These are phyloP conservation scores for Eleusine indica DNA, from an alignment of 176 grass and related monocot species.

Conservation along the genomic window DNA sequence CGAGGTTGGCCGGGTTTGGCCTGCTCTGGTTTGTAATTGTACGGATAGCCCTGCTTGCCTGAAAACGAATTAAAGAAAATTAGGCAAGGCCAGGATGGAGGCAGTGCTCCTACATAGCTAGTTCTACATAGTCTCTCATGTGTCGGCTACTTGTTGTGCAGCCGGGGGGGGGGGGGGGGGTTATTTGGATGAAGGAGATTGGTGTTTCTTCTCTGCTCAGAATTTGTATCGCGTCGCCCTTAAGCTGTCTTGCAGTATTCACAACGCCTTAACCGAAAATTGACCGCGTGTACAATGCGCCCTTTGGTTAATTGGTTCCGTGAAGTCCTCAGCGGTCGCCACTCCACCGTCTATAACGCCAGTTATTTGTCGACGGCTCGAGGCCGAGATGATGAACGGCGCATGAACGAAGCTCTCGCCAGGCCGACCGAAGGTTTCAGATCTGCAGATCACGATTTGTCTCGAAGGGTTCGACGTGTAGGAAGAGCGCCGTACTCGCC, in stretches of 20 bases:
- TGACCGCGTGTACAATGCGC: too few relatives aligned
- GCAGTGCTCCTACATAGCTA: slow-evolving; percentile 42
- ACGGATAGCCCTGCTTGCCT: slow-evolving; percentile 43
- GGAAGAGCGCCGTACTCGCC: too few relatives aligned
- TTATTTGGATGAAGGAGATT: not conserved
- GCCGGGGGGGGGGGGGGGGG: too few relatives aligned
- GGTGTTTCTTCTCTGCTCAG: not conserved
- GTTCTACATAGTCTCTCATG: too few relatives aligned
- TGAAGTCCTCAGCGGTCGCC: not conserved
- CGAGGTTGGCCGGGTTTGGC: slow-evolving; percentile 22
- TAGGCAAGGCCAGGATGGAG: slow-evolving; percentile 45
- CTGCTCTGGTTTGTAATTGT: slow-evolving; percentile 33
- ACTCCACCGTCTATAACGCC: not conserved
- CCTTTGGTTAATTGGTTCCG: not conserved
- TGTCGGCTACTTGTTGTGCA: not conserved
- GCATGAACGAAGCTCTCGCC: not conserved
- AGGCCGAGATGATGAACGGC: not conserved
- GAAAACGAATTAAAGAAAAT: not conserved
- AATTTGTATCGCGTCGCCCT: not conserved
- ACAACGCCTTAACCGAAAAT: too few relatives aligned
- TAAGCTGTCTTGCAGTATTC: not conserved
- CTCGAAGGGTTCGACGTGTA: not conserved
- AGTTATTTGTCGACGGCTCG: not conserved
- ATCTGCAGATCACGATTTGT: not conserved
- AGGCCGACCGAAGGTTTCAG: not conserved